A percentile compares a stretch with the other conserved stretches of the same genome.
These are phyloP conservation scores for Talaromyces ruber DNA, from an alignment of 495 filamentous ascomycete genomes.

Conservation along the genomic window DNA sequence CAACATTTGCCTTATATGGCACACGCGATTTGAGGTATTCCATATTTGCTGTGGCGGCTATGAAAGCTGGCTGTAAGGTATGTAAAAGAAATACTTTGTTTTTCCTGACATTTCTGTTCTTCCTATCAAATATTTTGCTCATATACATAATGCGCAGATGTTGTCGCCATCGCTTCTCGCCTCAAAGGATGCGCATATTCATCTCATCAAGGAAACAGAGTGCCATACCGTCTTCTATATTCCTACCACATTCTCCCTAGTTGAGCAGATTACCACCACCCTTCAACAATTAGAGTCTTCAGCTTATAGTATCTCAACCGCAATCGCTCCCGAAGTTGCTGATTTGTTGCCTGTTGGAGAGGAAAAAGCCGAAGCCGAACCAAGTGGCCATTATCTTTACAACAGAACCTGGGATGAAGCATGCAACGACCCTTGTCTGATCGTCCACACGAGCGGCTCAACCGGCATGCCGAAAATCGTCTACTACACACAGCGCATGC, in stretches of 20 bases:
- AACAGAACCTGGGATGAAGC: conserved; percentile 13
- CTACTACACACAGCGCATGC: conserved; percentile 13
- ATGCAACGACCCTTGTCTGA: conserved; percentile 11
- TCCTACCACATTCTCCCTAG: not conserved
- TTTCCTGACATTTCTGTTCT: not conserved
- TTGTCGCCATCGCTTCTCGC: conserved; percentile 20
- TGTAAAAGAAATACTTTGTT: not conserved
- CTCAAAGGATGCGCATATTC: conserved; percentile 19
- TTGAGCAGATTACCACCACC: not conserved
- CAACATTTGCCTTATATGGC: conserved; percentile 21
- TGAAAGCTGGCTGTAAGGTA: conserved; percentile 22
- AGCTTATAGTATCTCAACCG: not conserved
- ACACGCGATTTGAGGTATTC: conserved; percentile 20
- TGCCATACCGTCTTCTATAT: conserved; percentile 11
- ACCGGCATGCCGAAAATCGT: conserved; percentile 27
- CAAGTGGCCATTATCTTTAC: conserved; percentile 9
- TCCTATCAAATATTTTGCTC: not conserved
- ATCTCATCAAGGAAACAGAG: conserved; percentile 15
- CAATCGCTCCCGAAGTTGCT: conserved; percentile 1
- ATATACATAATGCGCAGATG: not conserved
- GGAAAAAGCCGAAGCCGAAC: conserved; percentile 8
- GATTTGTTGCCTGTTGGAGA: not conserved
- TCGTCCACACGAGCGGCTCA: conserved; percentile 28
- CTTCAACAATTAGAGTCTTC: not conserved
- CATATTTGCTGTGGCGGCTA: conserved; percentile 20